Evolutionary conservation across 495 filamentous ascomycete genomes (phyloP).

Genomic region (Trichoderma asperelloides): DNA sequence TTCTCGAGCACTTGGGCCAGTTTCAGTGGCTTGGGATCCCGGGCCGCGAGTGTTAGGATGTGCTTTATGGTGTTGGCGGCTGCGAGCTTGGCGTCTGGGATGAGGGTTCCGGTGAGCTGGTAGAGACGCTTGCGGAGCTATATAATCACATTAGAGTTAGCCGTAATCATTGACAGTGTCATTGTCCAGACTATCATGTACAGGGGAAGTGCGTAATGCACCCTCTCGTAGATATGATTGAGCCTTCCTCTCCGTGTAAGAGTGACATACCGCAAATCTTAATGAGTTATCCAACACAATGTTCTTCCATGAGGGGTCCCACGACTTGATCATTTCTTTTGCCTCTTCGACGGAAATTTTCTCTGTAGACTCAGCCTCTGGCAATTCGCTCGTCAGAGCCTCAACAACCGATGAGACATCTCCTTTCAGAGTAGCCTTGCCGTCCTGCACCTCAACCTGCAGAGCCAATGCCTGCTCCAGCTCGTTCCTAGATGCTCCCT

Average conservation of each 20-base stretch:
- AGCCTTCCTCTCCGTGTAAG: neutral
- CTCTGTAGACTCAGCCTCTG: slow-evolving; percentile 6
- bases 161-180: neutral
- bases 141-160: neutral
- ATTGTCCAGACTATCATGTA: neutral
- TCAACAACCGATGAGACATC: slow-evolving; percentile 11
- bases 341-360: slow-evolving; percentile 20
- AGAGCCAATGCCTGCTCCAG: neutral
- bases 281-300: slow-evolving; percentile 48
- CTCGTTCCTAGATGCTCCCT: neutral
- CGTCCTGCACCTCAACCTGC: slow-evolving; percentile 7
- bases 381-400: slow-evolving; percentile 8
- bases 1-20: slow-evolving; percentile 36
- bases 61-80: slow-evolving; percentile 42
- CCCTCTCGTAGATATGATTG: neutral
- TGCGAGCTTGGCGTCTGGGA: slow-evolving; percentile 58
- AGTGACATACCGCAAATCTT: slow-evolving; percentile 64
- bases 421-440: neutral
- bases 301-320: slow-evolving; percentile 42
- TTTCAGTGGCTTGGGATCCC: slow-evolving; percentile 51
- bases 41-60: slow-evolving; percentile 45
- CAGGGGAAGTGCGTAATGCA: neutral
- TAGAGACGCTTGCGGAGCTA: slow-evolving; percentile 70
- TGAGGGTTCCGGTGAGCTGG: slow-evolving; percentile 63
- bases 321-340: slow-evolving; percentile 21